A percentile compares a stretch with the other conserved stretches of the same genome.
Conservation (phyloP, 2,329 filamentous ascomycete species). For the Penicillium sp. region DNA sequence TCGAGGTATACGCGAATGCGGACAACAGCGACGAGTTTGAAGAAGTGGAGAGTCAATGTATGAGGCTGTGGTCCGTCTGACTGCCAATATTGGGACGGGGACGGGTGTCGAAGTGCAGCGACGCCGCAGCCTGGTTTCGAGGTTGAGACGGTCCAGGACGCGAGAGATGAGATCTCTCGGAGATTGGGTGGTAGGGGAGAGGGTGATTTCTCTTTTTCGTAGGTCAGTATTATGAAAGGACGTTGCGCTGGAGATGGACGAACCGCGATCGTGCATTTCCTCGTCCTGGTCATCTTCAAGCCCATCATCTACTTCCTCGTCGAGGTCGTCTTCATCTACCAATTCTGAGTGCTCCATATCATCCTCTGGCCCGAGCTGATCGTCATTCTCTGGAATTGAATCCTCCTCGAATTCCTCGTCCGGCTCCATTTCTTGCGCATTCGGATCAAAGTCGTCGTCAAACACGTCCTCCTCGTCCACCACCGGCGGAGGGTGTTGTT, state of each 20-base stretch:
- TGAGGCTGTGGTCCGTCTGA: conserved; percentile 66
- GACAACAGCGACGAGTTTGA: conserved; percentile 53
- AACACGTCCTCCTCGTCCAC: conserved; percentile 16
- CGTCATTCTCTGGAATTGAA: conserved; percentile 11
- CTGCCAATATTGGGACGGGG: conserved; percentile 61
- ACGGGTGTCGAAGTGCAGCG: conserved; percentile 57
- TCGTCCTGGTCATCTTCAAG: conserved; percentile 30
- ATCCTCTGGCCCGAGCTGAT: conserved; percentile 20
- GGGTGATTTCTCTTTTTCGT: conserved; percentile 32
- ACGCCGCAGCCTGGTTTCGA: conserved; percentile 63
- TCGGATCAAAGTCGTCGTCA: conserved; percentile 17
- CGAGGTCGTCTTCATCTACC: conserved; percentile 15
- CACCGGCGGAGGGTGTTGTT: conserved; percentile 5
- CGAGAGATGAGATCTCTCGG: conserved; percentile 63
- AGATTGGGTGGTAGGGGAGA: conserved; percentile 45
- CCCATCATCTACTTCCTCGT: conserved; percentile 18
- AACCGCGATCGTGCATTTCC: conserved; percentile 37
- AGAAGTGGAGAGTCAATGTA: conserved; percentile 62
- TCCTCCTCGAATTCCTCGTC: conserved; percentile 13
- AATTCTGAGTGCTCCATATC: conserved; percentile 20
- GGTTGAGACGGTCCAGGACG: conserved; percentile 64
- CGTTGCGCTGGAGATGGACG: not conserved
- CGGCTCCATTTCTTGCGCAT: conserved; percentile 16
- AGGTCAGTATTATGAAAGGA: not conserved
- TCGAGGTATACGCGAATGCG: conserved; percentile 65